A percentile compares a stretch with the other conserved stretches of the same genome.
phyloP scores from a whole-genome alignment of 1,284 basidiomycete species.

The Violaceomyces palustris region DNA sequence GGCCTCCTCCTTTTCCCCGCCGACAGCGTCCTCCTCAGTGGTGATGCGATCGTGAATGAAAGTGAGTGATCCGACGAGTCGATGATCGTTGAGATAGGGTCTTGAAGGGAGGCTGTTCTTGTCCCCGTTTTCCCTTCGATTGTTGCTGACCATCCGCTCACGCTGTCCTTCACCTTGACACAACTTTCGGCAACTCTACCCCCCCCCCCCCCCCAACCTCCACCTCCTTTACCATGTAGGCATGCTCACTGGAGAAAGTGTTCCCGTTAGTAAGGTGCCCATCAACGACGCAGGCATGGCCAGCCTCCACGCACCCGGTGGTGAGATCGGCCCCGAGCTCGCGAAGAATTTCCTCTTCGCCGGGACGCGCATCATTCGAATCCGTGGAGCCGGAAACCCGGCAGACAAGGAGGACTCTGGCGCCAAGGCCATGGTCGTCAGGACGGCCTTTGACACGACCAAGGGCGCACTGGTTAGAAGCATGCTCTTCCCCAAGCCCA shows the following conservation, averaged over 20 bases:
- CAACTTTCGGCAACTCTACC: no score
- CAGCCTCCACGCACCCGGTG: constrained; percentile 28
- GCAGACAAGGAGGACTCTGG: constrained; percentile 41
- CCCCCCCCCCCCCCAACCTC: no score
- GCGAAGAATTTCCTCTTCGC: constrained; percentile 84
- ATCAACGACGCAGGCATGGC: constrained; percentile 52
- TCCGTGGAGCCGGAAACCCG: constrained; percentile 60
- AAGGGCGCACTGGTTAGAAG: constrained; percentile 93
- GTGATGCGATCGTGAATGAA: constrained; percentile 96
- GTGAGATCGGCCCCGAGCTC: constrained; percentile 64
- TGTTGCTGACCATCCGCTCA: no score
- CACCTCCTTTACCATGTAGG: no score
- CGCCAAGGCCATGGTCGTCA: constrained; percentile 81
- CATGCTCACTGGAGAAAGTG: constrained; percentile 94
- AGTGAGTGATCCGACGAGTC: no score
- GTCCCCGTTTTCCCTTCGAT: no score
- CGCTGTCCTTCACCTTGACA: no score
- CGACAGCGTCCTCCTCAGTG: constrained; percentile 84
- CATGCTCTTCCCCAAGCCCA: constrained; percentile 98
- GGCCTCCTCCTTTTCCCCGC: constrained; percentile 75
- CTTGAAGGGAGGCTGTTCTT: no score
- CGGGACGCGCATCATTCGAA: constrained; percentile 85
- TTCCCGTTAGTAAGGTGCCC: constrained; percentile 82
- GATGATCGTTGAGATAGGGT: no score
- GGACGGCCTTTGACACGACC: constrained; percentile 94